Evolutionary conservation across 768 basidiomycete species (phyloP), one percentile per base, ranked within the genome.

Genomic region (Strobilomyces confusus): DNA sequence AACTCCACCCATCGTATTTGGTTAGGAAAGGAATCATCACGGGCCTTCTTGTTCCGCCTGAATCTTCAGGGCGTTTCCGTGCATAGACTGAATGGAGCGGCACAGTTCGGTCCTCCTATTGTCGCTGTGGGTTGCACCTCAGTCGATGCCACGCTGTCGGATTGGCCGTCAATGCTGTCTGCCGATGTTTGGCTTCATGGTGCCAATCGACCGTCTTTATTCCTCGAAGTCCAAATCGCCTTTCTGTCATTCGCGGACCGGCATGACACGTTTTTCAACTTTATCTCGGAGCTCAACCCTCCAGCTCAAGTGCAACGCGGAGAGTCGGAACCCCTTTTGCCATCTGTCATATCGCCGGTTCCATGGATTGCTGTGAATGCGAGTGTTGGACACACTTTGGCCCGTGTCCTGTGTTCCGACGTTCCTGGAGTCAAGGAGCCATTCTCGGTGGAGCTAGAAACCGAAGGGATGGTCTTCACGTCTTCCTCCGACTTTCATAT

Each of bases 121-220:
- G n/a, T 70, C 33, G 54, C 47, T 74, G 54, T 84, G 15, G 75
- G 76, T 26, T 46, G 56, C 13, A 52, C 50, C 44, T 59, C 61
- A 13, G 43, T 61, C 22, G 64, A 69, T 5, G 49, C 77, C 15
- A 66, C 86, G 22, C 66, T 75, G 20, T 77, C 77, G 3, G 81
- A 83, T 64, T 89, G 85, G 86, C 82, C 84, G 9, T 65, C 76
- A 38, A 81, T 84, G 59, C 64, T 84, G 41, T 56, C 69, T 13
- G n/a, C 49, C 19, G 37, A 47, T 51, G 44, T 40, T 41, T 41
- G 33, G 47, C 41, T 44, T 44, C 81, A 79, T 22, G 84, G 86
- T 60, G 78, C 82, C 9, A 84, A 83, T 62, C 73, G 77, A 11
- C 76, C 87, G 12, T 72, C 84, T 13, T 44, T 87, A 19, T 77